Evolutionary conservation across 768 basidiomycete species (phyloP).

Genomic region (Kwoniella shandongensis): DNA sequence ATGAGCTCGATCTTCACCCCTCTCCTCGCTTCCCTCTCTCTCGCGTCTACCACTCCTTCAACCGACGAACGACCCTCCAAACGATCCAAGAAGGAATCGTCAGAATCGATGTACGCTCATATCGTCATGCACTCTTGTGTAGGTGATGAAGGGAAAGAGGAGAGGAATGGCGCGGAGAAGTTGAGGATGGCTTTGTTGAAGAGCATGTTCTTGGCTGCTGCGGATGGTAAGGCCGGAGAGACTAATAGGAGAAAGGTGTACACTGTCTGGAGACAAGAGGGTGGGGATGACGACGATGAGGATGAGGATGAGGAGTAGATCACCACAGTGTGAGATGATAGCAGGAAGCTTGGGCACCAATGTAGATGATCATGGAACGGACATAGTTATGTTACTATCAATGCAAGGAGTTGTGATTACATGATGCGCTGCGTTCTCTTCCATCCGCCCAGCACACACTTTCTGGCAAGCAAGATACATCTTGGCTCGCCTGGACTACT

Average conservation of each 20-base stretch:
- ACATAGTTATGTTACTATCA: background rate
- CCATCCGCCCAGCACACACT: too few relatives aligned
- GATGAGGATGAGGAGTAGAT: slow-evolving; percentile 16
- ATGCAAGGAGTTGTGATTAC: slow-evolving; percentile 24
- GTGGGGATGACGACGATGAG: slow-evolving; percentile 52
- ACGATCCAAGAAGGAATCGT: slow-evolving; percentile 50
- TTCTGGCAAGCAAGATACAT: too few relatives aligned
- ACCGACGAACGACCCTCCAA: slow-evolving; percentile 54
- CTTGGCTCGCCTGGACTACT: too few relatives aligned
- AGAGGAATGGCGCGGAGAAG: slow-evolving; percentile 26
- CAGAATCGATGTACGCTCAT: slow-evolving; percentile 55
- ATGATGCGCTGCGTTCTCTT: too few relatives aligned
- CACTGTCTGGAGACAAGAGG: slow-evolving; percentile 66
- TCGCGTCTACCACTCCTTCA: slow-evolving; percentile 48
- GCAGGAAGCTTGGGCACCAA: too few relatives aligned
- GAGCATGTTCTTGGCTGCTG: slow-evolving; percentile 71
- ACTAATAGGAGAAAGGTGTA: slow-evolving; percentile 85
- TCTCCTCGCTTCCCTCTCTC: slow-evolving; percentile 62
- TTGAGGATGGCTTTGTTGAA: slow-evolving; percentile 60
- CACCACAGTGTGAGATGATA: too few relatives aligned
- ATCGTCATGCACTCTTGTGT: slow-evolving; percentile 61
- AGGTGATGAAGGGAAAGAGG: slow-evolving; percentile 53
- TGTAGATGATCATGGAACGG: too few relatives aligned
- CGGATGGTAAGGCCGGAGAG: slow-evolving; percentile 60
- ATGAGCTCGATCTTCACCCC: slow-evolving; percentile 69